These are phyloP conservation scores for Tieghemiomyces parasiticus DNA, from an alignment of 192 early-diverging fungal species.

Conservation along the genomic window DNA sequence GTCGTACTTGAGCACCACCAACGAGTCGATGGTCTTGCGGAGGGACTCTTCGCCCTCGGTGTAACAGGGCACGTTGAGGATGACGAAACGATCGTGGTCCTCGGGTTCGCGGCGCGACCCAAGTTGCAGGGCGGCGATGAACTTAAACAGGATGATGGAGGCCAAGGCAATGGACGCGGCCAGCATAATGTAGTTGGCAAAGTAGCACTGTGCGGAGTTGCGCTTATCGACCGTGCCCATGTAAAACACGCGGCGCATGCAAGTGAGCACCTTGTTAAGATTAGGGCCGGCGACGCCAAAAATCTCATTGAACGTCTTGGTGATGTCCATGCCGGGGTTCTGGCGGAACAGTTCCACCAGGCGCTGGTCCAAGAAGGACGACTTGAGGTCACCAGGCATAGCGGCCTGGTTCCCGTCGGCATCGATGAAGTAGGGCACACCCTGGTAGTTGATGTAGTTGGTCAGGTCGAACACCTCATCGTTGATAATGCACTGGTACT, in stretches of 20 bases:
- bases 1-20: slow-evolving; percentile 80
- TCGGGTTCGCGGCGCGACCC: slow-evolving; percentile 60
- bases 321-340: slow-evolving; percentile 48
- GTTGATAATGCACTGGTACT: slow-evolving; percentile 46
- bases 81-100: slow-evolving; percentile 79
- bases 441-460: slow-evolving; percentile 37
- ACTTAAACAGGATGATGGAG: slow-evolving; percentile 80
- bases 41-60: slow-evolving; percentile 94
- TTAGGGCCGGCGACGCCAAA: slow-evolving; percentile 23
- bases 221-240: slow-evolving; percentile 75
- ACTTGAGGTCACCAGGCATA: slow-evolving; percentile 20
- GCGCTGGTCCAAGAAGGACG: slow-evolving; percentile 38
- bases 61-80: slow-evolving; percentile 93
- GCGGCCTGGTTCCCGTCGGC: slow-evolving; percentile 20
- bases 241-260: slow-evolving; percentile 74
- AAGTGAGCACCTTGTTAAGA: slow-evolving; percentile 39
- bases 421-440: slow-evolving; percentile 27
- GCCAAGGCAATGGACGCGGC: slow-evolving; percentile 69
- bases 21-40: slow-evolving; percentile 83
- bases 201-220: slow-evolving; percentile 58
- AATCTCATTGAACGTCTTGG: slow-evolving; percentile 35
- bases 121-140: slow-evolving; percentile 86
- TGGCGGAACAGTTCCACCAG: slow-evolving; percentile 49
- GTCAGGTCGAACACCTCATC: slow-evolving; percentile 60
- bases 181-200: slow-evolving; percentile 74